Evolutionary conservation across 805 yeast genomes (phyloP).

Genomic region (Saccharomycopsis sp.): DNA sequence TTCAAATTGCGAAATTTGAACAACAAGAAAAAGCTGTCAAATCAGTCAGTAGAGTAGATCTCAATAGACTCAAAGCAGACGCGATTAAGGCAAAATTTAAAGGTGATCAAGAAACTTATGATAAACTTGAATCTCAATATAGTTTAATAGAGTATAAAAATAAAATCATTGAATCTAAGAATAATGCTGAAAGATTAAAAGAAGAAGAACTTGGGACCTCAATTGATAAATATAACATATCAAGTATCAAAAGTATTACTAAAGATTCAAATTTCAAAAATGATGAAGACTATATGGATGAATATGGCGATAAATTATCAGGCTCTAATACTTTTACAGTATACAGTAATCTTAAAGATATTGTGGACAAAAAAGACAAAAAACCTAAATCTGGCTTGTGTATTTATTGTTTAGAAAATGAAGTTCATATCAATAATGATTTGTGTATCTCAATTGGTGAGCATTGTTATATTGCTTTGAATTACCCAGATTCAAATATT

Average conservation of each 20-base stretch:
- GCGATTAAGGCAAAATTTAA: conserved; percentile 1
- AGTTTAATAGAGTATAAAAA: too few species aligned
- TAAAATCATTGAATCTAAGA: too few species aligned
- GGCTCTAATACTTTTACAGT: conserved; percentile 23
- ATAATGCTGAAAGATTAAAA: neutral
- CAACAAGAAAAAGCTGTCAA: neutral
- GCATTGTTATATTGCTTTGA: conserved; percentile 24
- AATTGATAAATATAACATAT: conserved; percentile 17
- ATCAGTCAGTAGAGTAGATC: neutral
- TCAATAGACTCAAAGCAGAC: conserved; percentile 4
- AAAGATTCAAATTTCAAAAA: conserved; percentile 28
- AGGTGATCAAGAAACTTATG: neutral
- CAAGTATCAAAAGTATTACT: conserved; percentile 28
- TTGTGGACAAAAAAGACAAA: neutral
- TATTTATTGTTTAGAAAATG: conserved; percentile 28
- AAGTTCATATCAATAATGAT: conserved; percentile 25
- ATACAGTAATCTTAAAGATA: conserved; percentile 4
- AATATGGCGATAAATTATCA: conserved; percentile 30
- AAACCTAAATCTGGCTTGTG: conserved; percentile 21
- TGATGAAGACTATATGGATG: conserved; percentile 36
- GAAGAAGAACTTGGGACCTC: conserved; percentile 11
- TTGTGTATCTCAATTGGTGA: conserved; percentile 32
- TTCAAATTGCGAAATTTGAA: neutral
- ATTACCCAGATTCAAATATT: conserved; percentile 1
- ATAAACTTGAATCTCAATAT: conserved; percentile 4